Evolutionary conservation across 805 yeast species (phyloP).

Genomic region (Phaffomyces opuntiae): DNA sequence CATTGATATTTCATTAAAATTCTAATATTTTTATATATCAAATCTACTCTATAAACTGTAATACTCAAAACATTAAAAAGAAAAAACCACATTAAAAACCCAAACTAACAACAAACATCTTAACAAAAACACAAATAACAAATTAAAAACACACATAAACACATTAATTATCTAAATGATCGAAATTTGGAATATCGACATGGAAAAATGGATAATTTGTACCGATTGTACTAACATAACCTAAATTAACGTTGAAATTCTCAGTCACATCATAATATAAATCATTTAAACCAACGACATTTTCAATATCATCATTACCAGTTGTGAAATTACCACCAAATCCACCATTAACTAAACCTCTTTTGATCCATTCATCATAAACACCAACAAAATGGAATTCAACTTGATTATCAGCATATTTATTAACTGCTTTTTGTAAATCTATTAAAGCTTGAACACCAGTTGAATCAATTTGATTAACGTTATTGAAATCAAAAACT

Average conservation of each 20-base stretch:
- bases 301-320: slow-evolving; percentile 17
- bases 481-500: slow-evolving; percentile 77
- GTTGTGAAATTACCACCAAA: slow-evolving; percentile 48
- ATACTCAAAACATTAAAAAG: not conserved
- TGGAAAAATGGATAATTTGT: slow-evolving; percentile 76
- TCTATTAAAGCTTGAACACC: slow-evolving; percentile 75
- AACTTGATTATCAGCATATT: slow-evolving; percentile 73
- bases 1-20: too few species aligned
- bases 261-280: slow-evolving; percentile 19
- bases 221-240: slow-evolving; percentile 46
- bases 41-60: not conserved
- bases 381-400: slow-evolving; percentile 89
- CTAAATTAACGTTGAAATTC: slow-evolving; percentile 22
- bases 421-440: slow-evolving; percentile 60
- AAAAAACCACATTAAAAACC: not conserved
- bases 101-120: too few species aligned
- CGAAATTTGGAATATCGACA: slow-evolving; percentile 56
- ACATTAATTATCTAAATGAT: slow-evolving; percentile 9
- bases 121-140: too few species aligned
- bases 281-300: slow-evolving; percentile 1
- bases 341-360: slow-evolving; percentile 68
- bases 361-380: slow-evolving; percentile 78
- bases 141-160: not conserved
- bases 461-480: slow-evolving; percentile 71
- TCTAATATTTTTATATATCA: too few species aligned